Base-by-base conservation (phyloP, 2,329 filamentous ascomycete species). In the Xylaria sp. region DNA sequence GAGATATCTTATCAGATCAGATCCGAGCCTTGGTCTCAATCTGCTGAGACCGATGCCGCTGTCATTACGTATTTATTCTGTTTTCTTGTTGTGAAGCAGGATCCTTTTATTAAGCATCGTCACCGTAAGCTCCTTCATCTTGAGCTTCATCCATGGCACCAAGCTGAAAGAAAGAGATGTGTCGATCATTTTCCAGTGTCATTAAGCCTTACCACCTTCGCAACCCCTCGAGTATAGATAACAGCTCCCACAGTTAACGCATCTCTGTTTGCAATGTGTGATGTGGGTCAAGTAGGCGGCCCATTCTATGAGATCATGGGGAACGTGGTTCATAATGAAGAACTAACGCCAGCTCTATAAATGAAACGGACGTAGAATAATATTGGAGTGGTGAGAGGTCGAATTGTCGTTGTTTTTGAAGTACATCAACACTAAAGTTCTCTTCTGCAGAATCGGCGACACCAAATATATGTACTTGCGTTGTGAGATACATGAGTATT, bases 1-100 rank as follows among this genome's bases (percentile, higher is more conserved):
- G 28, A 62, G 59, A 62, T 62, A 43, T 51, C 48, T 62, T 62
- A 62, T 54, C 59, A 62, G 59, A 62, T 62, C 59, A 18, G 41
- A 46, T 7, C 41, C 36, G 36, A 43, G 13, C 12, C 36, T 23
- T 28, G 23, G 55, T 23, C 55, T 4, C 13, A 20, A 48, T 15
- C 15, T 23, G 18, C 5, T 18, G 4, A n/a, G 58, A 28, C 46
- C 46, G 31, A 54, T 43, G 33, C 20, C 20, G 31, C 59, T 52
- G 33, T 5, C 9, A 20, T 46, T 18, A 28, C 51, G 18, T 33
- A 28, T 51, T 43, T 12, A 28, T 41, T 49, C 7, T 36, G n/a
- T 46, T 46, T 23, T 56, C 7, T n/a, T 56, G 20, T 28, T 28
- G 18, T 18, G 13, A 58, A 25, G 20, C 18, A 20, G 12, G 33